phyloP scores from a whole-genome alignment of 371 early-diverging fungal species.

The Mortierella sp. region DNA sequence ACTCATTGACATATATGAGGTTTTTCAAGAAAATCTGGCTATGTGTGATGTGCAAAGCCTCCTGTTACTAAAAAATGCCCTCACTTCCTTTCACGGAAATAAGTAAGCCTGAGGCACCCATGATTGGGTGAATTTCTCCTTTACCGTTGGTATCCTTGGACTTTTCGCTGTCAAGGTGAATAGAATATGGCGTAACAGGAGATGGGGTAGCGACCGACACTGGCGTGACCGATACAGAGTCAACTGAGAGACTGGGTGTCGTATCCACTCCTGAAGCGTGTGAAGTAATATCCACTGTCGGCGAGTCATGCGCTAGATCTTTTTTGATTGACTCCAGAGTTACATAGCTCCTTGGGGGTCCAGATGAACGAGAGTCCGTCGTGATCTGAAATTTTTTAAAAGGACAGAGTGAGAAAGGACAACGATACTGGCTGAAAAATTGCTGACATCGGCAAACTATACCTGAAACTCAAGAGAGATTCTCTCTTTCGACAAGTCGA shows the following conservation, averaged over 20 bases:
- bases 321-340: conserved; percentile 32
- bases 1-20: conserved; percentile 1
- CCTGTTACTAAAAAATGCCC: neutral
- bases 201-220: conserved; percentile 17
- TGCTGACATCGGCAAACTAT: neutral
- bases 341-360: conserved; percentile 22
- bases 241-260: conserved; percentile 22
- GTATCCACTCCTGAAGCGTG: conserved; percentile 3
- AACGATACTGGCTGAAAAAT: neutral
- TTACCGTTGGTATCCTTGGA: neutral
- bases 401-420: neutral
- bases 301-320: conserved; percentile 27
- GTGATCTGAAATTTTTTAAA: conserved; percentile 21
- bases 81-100: conserved; percentile 40
- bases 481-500: conserved; percentile 34
- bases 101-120: conserved; percentile 23
- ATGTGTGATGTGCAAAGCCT: neutral
- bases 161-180: neutral
- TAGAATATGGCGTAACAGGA: conserved; percentile 16
- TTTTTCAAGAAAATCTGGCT: neutral
- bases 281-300: neutral
- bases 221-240: conserved; percentile 30
- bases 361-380: conserved; percentile 11
- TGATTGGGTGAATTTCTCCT: neutral
- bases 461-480: conserved; percentile 51